Evolutionary conservation across 352 stramenopile species (phyloP).

Genomic region (Blastocystis sp.): DNA sequence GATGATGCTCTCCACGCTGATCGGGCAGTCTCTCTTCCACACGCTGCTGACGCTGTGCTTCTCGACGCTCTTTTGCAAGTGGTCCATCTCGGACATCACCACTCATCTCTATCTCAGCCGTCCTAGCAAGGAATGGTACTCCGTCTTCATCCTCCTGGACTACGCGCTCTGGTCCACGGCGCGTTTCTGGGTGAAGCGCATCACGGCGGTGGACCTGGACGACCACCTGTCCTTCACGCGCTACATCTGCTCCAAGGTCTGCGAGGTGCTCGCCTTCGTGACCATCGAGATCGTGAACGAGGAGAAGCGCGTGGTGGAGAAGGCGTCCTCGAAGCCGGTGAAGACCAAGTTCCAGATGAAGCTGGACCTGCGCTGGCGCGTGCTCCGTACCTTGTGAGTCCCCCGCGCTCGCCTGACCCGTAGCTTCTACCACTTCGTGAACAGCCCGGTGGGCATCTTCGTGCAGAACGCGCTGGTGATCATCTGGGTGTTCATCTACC

Average conservation of each 20-base stretch:
- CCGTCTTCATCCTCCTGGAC: conserved; percentile 11
- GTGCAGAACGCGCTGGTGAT: conserved; percentile 67
- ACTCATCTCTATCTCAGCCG: conserved; percentile 8
- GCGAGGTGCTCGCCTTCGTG: conserved; percentile 1
- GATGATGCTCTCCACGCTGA: conserved; percentile 9
- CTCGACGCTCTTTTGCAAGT: conserved; percentile 30
- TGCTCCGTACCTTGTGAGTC: conserved; percentile 24
- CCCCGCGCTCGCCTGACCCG: neutral
- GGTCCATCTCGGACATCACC: conserved; percentile 6
- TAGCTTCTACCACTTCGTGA: conserved; percentile 71
- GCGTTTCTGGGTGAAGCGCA: conserved; percentile 30
- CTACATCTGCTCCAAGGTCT: conserved; percentile 12
- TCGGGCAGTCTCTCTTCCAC: conserved; percentile 27
- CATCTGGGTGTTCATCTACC: conserved; percentile 68
- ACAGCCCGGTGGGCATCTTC: conserved; percentile 64
- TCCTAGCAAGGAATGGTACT: neutral
- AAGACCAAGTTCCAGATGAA: neutral
- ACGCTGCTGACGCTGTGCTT: conserved; percentile 21
- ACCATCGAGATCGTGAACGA: neutral
- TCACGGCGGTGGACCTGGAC: neutral
- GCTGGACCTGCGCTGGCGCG: conserved; percentile 1
- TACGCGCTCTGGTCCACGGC: conserved; percentile 24
- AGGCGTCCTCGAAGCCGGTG: neutral
- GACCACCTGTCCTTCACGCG: neutral
- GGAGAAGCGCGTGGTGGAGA: neutral